Base-by-base conservation (phyloP, 2,329 filamentous ascomycete genomes). In the Fusarium chuoi region DNA sequence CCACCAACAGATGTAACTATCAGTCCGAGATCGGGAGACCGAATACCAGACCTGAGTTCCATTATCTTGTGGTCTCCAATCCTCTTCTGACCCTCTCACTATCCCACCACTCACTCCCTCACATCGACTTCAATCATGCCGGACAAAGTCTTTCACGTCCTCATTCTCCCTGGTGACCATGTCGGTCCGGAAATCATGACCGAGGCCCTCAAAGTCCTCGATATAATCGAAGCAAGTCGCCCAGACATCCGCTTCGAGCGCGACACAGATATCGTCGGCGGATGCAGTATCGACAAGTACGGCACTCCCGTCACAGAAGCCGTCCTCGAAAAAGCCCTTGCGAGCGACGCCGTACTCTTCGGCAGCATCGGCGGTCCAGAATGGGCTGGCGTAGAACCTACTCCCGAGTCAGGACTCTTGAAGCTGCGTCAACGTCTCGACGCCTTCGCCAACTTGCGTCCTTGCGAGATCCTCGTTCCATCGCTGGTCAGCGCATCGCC, bases 361-460 rank as follows among this genome's bases (percentile, higher is more conserved):
- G 85, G 85, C 22, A 83, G 82, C 69, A 83, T 86, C 24, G 85
- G 85, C n/a, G 85, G 85, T 9, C 85, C 85, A 5, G 82, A 86
- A 75, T 87, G 85, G 85, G 84, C 82, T 1, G 76, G 76, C 6
- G 76, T 71, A 2, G 77, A 81, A 15, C 84, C 83, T 6, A 85
- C 82, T n/a, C 84, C 85, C 4, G 84, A 87, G 65, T 82, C 82
- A n/a, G 85, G 84, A 4, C 76, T 85, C 33, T 75, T 86, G 36
- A 79, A 80, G 51, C 81, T 87, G 20, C 79, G 85, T 24, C 79
- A 81, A 22, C 73, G 74, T 5, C 78, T 86, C 38, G 80, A 86
- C 57, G 85, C 85, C 12, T 88, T 87, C 68, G 87, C 86, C 51
- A 88, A 88, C 67, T 75, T 88, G 28, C 82, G 87, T 1, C 87